Evolutionary conservation across 345 rosid genomes (phyloP).

Genomic region (Aurinia saxatilis): DNA sequence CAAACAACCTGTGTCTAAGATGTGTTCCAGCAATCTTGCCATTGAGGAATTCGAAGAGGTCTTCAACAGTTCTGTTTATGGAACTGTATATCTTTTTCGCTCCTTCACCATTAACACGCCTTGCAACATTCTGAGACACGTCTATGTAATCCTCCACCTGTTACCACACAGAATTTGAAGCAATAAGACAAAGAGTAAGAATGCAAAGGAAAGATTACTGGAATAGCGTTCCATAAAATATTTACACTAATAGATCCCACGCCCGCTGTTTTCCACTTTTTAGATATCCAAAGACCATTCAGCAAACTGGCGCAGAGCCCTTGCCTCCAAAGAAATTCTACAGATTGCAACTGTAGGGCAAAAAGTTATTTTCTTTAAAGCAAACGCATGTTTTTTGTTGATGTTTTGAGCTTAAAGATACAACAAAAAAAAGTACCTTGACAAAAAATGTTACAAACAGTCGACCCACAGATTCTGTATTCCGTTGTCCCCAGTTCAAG

Average conservation of each 20-base stretch:
- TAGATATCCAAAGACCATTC: conserved; percentile 40
- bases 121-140: conserved; percentile 38
- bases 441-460: conserved; percentile 22
- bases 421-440: background rate
- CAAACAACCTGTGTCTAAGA: conserved; percentile 33
- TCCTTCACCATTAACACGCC: conserved; percentile 37
- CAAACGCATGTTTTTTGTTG: background rate
- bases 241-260: conserved; percentile 32
- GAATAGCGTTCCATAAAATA: background rate
- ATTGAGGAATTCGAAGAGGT: conserved; percentile 26
- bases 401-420: background rate
- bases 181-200: background rate
- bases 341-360: conserved; percentile 41
- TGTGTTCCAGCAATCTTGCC: conserved; percentile 15
- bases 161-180: background rate
- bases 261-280: conserved; percentile 18
- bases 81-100: conserved; percentile 30
- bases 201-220: background rate
- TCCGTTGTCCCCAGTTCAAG: conserved; percentile 39
- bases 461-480: conserved; percentile 36
- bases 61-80: conserved; percentile 25
- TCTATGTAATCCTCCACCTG: conserved; percentile 51
- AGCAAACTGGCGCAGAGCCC: conserved; percentile 46
- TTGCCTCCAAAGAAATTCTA: conserved; percentile 43
- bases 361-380: background rate